Base-by-base conservation (phyloP, 768 basidiomycete genomes). In the Pulveroboletus frians region DNA sequence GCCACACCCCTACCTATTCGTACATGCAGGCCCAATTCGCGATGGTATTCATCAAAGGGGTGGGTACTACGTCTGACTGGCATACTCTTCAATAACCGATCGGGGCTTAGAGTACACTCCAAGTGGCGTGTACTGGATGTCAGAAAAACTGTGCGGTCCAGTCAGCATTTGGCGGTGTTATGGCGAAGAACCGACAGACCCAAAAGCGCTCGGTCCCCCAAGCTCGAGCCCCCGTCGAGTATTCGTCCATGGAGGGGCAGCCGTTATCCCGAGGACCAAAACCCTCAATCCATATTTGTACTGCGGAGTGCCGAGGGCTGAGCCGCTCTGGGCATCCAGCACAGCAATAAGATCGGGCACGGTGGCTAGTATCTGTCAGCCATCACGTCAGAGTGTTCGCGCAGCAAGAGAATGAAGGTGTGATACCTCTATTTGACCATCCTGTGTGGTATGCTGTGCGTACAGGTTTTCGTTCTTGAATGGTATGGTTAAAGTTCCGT, bases 321-420 rank as follows among this genome's bases (percentile, higher is more conserved):
- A 69, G 0, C 83, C 84, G 49, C 69, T 80, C 53, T 81, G 80
- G 18, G 79, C 76, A 54, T 86, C 83, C 10, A 85, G 64, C 10
- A 85, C 77, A 0, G 77, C 70, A 46, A 85, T 82, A 21, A 86
- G 70, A 61, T 85, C 84, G 4, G 84, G 84, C 10, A 86, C 84
- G 30, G 74, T 73, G 29, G 75, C 78, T 1, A 78, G 65, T 34
- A 80, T 67, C 74, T 78, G 35, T 21, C 50, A 55, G 43, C 2
- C 51, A 49, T 17, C 4, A 14, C n/a, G 34, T 55, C 42, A 57
- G 42, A 35, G 13, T n/a, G 26, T 21, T 21, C 29, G 10, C 21
- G 17, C n/a, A 46, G 39, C 29, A 43, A 43, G 36, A 49, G 13
- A 41, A 29, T 35, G 38, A 27, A 9, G 43, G 6, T 34, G 43